These are phyloP conservation scores for Pistacia integerrima DNA, from an alignment of 345 rosid genomes.

Conservation along the genomic window DNA sequence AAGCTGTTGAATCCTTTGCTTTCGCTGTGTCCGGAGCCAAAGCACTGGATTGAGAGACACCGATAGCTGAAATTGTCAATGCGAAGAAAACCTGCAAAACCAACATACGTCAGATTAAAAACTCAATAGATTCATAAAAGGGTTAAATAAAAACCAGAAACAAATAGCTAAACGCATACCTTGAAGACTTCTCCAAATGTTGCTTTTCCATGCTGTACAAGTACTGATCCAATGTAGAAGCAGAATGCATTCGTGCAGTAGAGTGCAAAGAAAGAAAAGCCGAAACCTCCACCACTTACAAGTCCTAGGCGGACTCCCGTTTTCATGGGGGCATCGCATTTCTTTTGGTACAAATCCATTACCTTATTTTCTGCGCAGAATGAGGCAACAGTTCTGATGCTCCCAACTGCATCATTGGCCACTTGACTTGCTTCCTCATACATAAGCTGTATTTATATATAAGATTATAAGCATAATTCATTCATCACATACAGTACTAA, in stretches of 20 bases:
- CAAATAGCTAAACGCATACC: too few relatives aligned
- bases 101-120: background rate
- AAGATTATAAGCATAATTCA: too few relatives aligned
- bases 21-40: conserved; percentile 58
- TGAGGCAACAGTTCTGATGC: conserved; percentile 71
- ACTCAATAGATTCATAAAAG: background rate
- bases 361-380: conserved; percentile 65
- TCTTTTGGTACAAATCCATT: conserved; percentile 54
- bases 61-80: conserved; percentile 68
- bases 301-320: conserved; percentile 51
- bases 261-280: conserved; percentile 51
- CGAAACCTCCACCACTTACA: conserved; percentile 45
- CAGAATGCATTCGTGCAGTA: conserved; percentile 51
- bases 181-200: conserved; percentile 68
- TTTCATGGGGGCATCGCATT: conserved; percentile 51
- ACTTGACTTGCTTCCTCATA: conserved; percentile 16
- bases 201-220: conserved; percentile 60
- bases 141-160: too few relatives aligned
- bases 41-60: conserved; percentile 77
- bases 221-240: conserved; percentile 56
- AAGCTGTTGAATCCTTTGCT: conserved; percentile 32
- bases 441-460: too few relatives aligned
- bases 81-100: conserved; percentile 65
- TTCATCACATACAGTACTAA: too few relatives aligned
- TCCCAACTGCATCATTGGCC: conserved; percentile 65